These are phyloP conservation scores for Dactylonectria estremocensis DNA, from an alignment of 2,329 filamentous ascomycete genomes.

Conservation along the genomic window DNA sequence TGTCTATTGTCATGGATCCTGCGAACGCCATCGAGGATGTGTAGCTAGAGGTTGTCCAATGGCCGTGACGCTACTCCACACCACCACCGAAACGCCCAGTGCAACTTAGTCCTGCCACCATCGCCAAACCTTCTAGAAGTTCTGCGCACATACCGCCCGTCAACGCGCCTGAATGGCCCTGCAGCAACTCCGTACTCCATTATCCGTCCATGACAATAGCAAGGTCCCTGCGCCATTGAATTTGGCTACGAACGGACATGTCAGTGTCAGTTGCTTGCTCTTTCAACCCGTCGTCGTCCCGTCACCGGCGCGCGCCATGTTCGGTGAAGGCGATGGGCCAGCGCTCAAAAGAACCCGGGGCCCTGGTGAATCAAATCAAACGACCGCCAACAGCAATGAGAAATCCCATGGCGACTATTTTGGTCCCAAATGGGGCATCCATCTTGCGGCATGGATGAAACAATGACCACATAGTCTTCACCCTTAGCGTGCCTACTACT, in stretches of 20 bases:
- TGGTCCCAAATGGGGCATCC: conserved; percentile 38
- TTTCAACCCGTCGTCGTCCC: conserved; percentile 38
- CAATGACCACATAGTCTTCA: conserved; percentile 40
- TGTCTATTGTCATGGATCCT: conserved; percentile 31
- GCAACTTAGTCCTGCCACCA: conserved; percentile 15
- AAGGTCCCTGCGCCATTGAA: background rate
- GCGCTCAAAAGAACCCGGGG: conserved; percentile 35
- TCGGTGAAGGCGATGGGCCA: conserved; percentile 46
- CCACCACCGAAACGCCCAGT: conserved; percentile 19
- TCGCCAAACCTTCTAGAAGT: conserved; percentile 39
- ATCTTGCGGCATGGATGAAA: conserved; percentile 45
- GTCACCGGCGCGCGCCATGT: conserved; percentile 36
- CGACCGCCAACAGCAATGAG: conserved; percentile 34
- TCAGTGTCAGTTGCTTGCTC: conserved; percentile 19
- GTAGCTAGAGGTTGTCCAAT: conserved; percentile 35
- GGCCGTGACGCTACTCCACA: conserved; percentile 9
- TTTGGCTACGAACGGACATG: conserved; percentile 15
- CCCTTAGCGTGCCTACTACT: conserved; percentile 28
- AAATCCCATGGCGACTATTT: conserved; percentile 35
- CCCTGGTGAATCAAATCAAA: conserved; percentile 40
- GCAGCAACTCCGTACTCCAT: conserved; percentile 21
- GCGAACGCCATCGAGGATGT: conserved; percentile 17
- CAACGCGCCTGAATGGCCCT: conserved; percentile 27
- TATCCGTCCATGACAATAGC: conserved; percentile 7
- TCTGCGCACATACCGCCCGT: conserved; percentile 33